These are phyloP conservation scores for Sugiyamaella boreocaroliniensis DNA, from an alignment of 805 yeast species.

Conservation along the genomic window DNA sequence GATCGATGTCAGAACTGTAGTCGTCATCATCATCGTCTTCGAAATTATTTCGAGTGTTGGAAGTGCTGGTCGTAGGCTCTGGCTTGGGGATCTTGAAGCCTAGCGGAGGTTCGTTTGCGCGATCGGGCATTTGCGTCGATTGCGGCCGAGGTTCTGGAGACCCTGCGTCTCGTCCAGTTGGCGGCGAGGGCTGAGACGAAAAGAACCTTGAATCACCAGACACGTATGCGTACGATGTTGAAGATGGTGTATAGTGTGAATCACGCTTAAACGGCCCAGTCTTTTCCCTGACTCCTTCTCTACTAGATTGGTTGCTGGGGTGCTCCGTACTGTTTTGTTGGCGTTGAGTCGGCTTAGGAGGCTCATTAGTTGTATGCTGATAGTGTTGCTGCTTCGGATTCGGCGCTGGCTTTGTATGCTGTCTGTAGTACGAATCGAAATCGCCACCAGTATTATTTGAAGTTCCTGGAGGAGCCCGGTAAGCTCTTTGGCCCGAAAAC, in stretches of 20 bases:
- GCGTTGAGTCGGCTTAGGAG: too few species aligned
- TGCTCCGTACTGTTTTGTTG: not conserved
- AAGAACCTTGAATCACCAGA: not conserved
- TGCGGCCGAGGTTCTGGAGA: not conserved
- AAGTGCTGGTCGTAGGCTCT: not conserved
- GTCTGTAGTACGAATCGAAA: too few species aligned
- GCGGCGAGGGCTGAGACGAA: not conserved
- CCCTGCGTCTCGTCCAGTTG: not conserved
- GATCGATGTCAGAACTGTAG: not conserved
- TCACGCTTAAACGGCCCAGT: not conserved
- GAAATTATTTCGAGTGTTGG: not conserved
- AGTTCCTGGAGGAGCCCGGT: too few species aligned
- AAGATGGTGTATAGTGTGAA: not conserved
- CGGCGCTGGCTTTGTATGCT: too few species aligned
- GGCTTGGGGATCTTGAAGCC: not conserved
- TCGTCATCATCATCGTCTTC: not conserved
- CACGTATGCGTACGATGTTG: slow-evolving; percentile 6
- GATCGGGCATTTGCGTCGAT: not conserved
- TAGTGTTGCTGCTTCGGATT: too few species aligned
- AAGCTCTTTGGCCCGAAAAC: too few species aligned
- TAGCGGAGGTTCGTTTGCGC: not conserved
- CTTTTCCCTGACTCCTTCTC: slow-evolving; percentile 1
- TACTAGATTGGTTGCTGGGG: not conserved
- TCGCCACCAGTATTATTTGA: too few species aligned
- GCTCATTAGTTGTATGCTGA: too few species aligned